These are phyloP conservation scores for Cyberlindnera maritima DNA, from an alignment of 805 yeast species.

Conservation along the genomic window DNA sequence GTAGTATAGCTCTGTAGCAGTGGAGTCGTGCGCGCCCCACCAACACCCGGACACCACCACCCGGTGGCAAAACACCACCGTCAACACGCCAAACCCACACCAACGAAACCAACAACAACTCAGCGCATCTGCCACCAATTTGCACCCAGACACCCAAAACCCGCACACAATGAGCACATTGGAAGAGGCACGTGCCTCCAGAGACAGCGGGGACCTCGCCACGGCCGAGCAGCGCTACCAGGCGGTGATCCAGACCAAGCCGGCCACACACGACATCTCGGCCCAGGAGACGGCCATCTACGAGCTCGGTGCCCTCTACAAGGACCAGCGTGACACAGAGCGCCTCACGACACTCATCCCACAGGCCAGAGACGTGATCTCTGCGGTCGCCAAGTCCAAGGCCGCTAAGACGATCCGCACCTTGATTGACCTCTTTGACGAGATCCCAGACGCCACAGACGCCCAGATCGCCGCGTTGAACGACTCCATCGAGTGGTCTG, in stretches of 20 bases:
- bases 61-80: conserved; percentile 6
- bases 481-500: conserved; percentile 86
- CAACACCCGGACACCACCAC: conserved; percentile 1
- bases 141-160: background rate
- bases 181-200: conserved; percentile 56
- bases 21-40: too few species aligned
- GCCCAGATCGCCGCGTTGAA: conserved; percentile 70
- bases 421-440: conserved; percentile 75
- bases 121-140: too few species aligned
- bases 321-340: conserved; percentile 42
- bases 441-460: conserved; percentile 58
- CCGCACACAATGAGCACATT: conserved; percentile 26
- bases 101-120: background rate
- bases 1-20: too few species aligned
- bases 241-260: conserved; percentile 41
- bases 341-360: conserved; percentile 62
- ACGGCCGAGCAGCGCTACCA: conserved; percentile 62
- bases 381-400: conserved; percentile 86
- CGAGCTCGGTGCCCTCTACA: conserved; percentile 75
- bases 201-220: conserved; percentile 46
- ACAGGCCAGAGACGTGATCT: conserved; percentile 67
- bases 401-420: conserved; percentile 86
- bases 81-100: background rate
- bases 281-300: conserved; percentile 41
- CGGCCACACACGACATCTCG: conserved; percentile 25